These are phyloP conservation scores for Solanum chmielewskii DNA, from an alignment of 257 asterid species.

Conservation along the genomic window DNA sequence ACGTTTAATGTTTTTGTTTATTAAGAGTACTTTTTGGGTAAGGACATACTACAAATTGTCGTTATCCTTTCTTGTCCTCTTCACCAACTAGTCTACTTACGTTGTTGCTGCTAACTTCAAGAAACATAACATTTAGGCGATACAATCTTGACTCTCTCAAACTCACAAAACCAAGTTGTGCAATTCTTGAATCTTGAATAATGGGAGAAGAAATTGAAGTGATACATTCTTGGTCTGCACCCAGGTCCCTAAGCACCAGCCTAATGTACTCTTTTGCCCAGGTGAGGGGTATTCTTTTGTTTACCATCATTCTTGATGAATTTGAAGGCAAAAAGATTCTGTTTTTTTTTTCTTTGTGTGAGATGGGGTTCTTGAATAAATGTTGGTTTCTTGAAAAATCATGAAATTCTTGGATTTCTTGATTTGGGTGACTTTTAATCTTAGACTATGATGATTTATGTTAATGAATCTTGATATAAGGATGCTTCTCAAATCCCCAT, in stretches of 20 bases:
- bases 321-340: background rate
- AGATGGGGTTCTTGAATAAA: background rate
- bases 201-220: conserved; percentile 26
- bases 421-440: background rate
- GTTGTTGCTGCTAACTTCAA: background rate
- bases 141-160: background rate
- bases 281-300: conserved; percentile 2
- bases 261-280: conserved; percentile 42
- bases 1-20: background rate
- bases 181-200: background rate
- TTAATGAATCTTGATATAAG: background rate
- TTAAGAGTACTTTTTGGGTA: background rate
- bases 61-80: background rate
- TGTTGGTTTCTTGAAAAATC: background rate
- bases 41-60: background rate
- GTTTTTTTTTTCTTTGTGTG: background rate
- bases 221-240: conserved; percentile 42
- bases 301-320: background rate
- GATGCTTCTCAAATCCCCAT: background rate
- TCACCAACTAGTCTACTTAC: background rate
- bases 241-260: conserved; percentile 35
- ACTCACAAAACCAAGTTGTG: background rate
- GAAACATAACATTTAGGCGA: background rate
- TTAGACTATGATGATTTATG: background rate
- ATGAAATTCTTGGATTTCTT: background rate